Evolutionary conservation across 1,139 yeast species (phyloP).

Genomic region (Candida glucosophila): DNA sequence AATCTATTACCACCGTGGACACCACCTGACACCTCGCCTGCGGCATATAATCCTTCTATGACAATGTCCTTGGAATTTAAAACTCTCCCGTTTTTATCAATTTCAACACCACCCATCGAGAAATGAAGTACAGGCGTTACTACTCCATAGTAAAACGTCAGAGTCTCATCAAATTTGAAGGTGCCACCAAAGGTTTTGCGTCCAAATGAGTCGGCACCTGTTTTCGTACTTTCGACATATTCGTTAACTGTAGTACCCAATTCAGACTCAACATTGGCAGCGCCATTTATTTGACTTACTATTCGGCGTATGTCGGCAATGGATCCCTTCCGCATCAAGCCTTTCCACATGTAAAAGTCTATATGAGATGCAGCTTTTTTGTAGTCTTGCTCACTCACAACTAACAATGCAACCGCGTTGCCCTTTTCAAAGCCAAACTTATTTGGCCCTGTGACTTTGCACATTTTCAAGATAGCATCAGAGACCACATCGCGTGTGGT

Average conservation of each 20-base stretch:
- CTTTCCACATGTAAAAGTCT: conserved; percentile 20
- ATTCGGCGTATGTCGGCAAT: conserved; percentile 12
- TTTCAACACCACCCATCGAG: conserved; percentile 32
- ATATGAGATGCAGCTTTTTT: conserved; percentile 20
- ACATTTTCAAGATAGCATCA: conserved; percentile 14
- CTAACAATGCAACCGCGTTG: conserved; percentile 15
- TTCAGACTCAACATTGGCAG: conserved; percentile 4
- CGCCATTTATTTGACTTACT: conserved; percentile 6
- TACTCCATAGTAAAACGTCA: conserved; percentile 19
- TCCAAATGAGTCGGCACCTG: conserved; percentile 11
- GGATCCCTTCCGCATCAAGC: conserved; percentile 18
- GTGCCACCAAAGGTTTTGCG: conserved; percentile 15
- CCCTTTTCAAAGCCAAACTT: conserved; percentile 6
- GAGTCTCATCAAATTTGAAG: conserved; percentile 6
- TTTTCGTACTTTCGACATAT: neutral
- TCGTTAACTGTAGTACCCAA: conserved; percentile 8
- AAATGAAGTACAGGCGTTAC: conserved; percentile 33
- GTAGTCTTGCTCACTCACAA: conserved; percentile 19
- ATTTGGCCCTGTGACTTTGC: conserved; percentile 9
- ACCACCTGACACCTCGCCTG: conserved; percentile 34
- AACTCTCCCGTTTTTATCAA: conserved; percentile 19
- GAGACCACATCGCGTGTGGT: conserved; percentile 26
- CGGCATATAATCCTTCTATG: conserved; percentile 22
- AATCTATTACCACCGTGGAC: conserved; percentile 31
- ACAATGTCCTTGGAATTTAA: conserved; percentile 9